Evolutionary conservation across 2,329 filamentous ascomycete species (phyloP).

Genomic region (Trichoderma sp.): DNA sequence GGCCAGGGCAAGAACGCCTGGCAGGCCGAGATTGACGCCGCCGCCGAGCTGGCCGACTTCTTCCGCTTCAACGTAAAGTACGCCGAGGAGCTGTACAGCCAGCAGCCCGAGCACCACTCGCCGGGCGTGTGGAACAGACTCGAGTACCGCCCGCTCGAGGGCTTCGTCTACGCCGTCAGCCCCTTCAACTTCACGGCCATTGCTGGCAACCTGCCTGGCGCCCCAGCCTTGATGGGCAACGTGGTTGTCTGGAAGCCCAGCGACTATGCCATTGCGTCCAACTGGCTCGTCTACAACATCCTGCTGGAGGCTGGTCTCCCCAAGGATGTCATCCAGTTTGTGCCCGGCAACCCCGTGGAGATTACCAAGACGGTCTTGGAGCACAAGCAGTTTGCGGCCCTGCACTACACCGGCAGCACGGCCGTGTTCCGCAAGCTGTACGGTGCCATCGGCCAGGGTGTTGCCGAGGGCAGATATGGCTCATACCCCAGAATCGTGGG

Average conservation of each 20-base stretch:
- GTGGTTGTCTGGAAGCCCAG: slow-evolving; percentile 98
- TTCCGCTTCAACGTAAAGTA: slow-evolving; percentile 93
- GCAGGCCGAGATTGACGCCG: slow-evolving; percentile 98
- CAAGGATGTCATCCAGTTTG: slow-evolving; percentile 87
- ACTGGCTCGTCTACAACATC: slow-evolving; percentile 88
- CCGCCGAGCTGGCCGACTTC: slow-evolving; percentile 91
- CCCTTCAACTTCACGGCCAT: slow-evolving; percentile 99
- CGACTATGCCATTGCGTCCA: slow-evolving; percentile 82
- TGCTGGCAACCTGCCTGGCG: slow-evolving; percentile 79
- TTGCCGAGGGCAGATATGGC: slow-evolving; percentile 78
- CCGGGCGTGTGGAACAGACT: slow-evolving; percentile 88
- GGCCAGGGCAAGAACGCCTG: slow-evolving; percentile 98
- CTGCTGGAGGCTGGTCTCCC: slow-evolving; percentile 89
- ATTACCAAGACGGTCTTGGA: slow-evolving; percentile 76
- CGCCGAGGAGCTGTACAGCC: slow-evolving; percentile 84
- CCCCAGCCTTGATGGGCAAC: slow-evolving; percentile 87
- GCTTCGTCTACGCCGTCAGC: slow-evolving; percentile 91
- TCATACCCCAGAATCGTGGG: slow-evolving; percentile 88
- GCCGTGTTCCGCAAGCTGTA: slow-evolving; percentile 88
- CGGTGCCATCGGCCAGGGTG: slow-evolving; percentile 78
- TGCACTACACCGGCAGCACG: slow-evolving; percentile 94
- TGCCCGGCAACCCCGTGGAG: slow-evolving; percentile 83
- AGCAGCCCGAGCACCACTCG: slow-evolving; percentile 83
- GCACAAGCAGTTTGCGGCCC: slow-evolving; percentile 80
- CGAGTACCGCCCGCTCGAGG: slow-evolving; percentile 87